These are phyloP conservation scores for Lactarius psammicola DNA, from an alignment of 768 basidiomycete genomes.

Conservation along the genomic window DNA sequence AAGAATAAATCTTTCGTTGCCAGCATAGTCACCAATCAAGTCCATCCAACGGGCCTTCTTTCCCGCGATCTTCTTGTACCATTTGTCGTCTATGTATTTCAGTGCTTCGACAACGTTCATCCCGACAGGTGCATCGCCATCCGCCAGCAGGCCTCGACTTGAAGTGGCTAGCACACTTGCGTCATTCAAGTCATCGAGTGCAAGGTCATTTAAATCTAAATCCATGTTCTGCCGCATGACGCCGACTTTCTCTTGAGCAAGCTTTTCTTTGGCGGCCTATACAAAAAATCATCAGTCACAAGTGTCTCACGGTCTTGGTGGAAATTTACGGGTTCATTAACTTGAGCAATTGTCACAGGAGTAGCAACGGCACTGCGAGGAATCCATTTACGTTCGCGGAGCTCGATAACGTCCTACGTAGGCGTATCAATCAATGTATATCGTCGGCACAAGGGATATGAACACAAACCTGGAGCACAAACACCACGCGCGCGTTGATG, in stretches of 20 bases:
- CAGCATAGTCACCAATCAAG: slow-evolving; percentile 68
- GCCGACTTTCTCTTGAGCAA: slow-evolving; percentile 59
- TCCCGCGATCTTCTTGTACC: slow-evolving; percentile 40
- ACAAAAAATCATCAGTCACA: neutral
- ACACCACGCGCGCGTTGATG: slow-evolving; percentile 84
- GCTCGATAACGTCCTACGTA: slow-evolving; percentile 81
- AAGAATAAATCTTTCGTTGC: slow-evolving; percentile 61
- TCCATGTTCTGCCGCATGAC: no score
- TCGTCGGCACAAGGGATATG: slow-evolving; percentile 2
- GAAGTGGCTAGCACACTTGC: neutral
- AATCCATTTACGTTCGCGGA: slow-evolving; percentile 81
- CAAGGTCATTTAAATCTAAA: neutral
- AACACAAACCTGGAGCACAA: slow-evolving; percentile 84
- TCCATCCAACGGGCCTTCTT: slow-evolving; percentile 60
- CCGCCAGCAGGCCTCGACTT: neutral
- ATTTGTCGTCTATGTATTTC: slow-evolving; percentile 37
- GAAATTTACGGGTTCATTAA: slow-evolving; percentile 75
- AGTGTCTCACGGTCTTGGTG: neutral
- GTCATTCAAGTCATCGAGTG: neutral
- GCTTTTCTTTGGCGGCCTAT: no score
- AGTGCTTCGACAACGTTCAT: slow-evolving; percentile 31
- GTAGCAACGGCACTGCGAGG: slow-evolving; percentile 68
- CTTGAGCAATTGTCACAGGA: slow-evolving; percentile 83
- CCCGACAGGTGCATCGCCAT: neutral
- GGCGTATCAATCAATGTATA: slow-evolving; percentile 15